Percentiles rank a stretch among this genome's conserved stretches.
phyloP scores from a whole-genome alignment of 257 asterid species.

The Nicotiana tabacum region DNA sequence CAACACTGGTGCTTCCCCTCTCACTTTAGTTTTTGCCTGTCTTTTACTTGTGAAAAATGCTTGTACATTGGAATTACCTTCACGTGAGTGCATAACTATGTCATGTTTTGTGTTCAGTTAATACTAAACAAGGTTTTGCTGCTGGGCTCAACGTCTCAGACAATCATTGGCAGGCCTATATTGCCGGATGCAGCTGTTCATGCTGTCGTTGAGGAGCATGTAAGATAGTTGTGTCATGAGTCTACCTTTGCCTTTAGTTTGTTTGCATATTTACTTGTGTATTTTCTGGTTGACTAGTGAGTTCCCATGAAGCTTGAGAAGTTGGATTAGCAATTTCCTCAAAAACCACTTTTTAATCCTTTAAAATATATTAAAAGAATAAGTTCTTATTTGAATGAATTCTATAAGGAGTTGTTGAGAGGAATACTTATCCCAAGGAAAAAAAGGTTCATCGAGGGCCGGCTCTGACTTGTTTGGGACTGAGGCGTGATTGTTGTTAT shows the following conservation, averaged over 20 bases:
- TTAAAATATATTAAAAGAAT: background rate
- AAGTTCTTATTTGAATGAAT: background rate
- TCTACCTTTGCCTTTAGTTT: background rate
- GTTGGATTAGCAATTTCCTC: background rate
- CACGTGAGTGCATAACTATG: background rate
- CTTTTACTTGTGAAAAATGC: background rate
- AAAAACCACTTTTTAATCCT: background rate
- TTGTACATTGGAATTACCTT: background rate
- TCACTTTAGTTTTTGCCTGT: too few species aligned
- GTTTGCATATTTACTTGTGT: background rate
- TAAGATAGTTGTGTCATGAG: constrained; percentile 33
- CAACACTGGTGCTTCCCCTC: too few species aligned
- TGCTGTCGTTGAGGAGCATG: constrained; percentile 98
- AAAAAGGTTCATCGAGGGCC: too few species aligned
- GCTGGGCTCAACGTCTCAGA: constrained; percentile 71
- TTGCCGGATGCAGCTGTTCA: constrained; percentile 91
- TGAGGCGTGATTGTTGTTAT: too few species aligned
- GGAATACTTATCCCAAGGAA: too few species aligned
- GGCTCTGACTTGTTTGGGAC: too few species aligned
- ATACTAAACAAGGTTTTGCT: constrained; percentile 76
- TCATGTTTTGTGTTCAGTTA: constrained; percentile 44
- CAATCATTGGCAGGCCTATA: constrained; percentile 84
- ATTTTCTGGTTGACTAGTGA: background rate
- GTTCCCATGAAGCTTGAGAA: background rate
- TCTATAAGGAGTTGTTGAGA: too few species aligned